A percentile compares a stretch with the other conserved stretches of the same genome.
phyloP scores from a whole-genome alignment of 2,329 filamentous ascomycete species.

The Hymenoscyphus infarciens region DNA sequence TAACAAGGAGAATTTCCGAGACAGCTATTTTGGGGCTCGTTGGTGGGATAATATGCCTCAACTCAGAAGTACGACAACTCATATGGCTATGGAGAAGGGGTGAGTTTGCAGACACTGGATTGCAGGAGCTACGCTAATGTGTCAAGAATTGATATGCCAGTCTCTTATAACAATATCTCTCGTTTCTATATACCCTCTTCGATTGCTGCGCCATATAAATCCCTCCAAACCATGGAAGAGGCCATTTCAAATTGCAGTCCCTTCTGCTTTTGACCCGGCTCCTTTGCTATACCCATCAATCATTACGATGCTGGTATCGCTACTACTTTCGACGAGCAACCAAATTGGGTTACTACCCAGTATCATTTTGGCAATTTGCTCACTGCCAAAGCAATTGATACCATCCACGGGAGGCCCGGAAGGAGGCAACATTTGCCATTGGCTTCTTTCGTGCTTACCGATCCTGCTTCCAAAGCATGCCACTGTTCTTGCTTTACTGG shows the following conservation, averaged over 20 bases:
- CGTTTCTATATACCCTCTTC: slow-evolving; percentile 55
- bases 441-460: slow-evolving; percentile 71
- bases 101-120: slow-evolving; percentile 32
- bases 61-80: slow-evolving; percentile 45
- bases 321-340: slow-evolving; percentile 65
- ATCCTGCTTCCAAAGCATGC: slow-evolving; percentile 37
- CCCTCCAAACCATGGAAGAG: slow-evolving; percentile 25
- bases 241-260: slow-evolving; percentile 48
- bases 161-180: slow-evolving; percentile 38
- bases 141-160: slow-evolving; percentile 32
- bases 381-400: slow-evolving; percentile 70
- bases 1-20: slow-evolving; percentile 52
- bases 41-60: slow-evolving; percentile 43
- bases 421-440: slow-evolving; percentile 68
- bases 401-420: slow-evolving; percentile 55
- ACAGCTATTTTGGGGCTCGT: slow-evolving; percentile 49
- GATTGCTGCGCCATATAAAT: slow-evolving; percentile 47
- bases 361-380: slow-evolving; percentile 74
- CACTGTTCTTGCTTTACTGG: slow-evolving; percentile 2
- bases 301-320: slow-evolving; percentile 71
- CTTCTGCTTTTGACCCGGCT: slow-evolving; percentile 82
- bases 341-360: slow-evolving; percentile 68
- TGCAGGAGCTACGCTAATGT: slow-evolving; percentile 21
- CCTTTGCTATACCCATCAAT: slow-evolving; percentile 82
- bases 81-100: slow-evolving; percentile 48